Evolutionary conservation across 1,139 yeast species (phyloP).

Genomic region (Sugiyamaella neomexicana): DNA sequence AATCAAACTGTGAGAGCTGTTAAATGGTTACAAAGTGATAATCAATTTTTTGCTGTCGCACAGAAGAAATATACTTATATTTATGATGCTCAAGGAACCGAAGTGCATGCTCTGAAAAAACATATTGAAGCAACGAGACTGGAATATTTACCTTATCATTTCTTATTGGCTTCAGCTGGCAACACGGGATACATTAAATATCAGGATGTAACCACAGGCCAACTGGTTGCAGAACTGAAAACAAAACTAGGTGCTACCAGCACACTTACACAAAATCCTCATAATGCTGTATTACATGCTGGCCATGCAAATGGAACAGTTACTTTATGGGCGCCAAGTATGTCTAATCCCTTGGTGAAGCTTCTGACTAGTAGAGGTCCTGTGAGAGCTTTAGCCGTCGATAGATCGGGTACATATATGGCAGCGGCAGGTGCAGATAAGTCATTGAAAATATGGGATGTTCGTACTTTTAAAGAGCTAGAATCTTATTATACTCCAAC

Average conservation of each 20-base stretch:
- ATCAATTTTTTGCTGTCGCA: conserved; percentile 90
- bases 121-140: conserved; percentile 82
- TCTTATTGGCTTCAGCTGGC: conserved; percentile 82
- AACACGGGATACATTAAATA: conserved; percentile 84
- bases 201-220: conserved; percentile 95
- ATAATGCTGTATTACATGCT: conserved; percentile 92
- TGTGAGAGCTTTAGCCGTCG: conserved; percentile 78
- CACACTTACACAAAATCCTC: conserved; percentile 85
- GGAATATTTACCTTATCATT: conserved; percentile 92
- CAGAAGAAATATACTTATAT: conserved; percentile 93
- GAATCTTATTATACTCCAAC: conserved; percentile 69
- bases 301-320: conserved; percentile 96
- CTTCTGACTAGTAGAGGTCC: conserved; percentile 84
- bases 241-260: conserved; percentile 91
- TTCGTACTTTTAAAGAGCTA: conserved; percentile 70
- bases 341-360: conserved; percentile 83
- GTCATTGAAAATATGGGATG: conserved; percentile 87
- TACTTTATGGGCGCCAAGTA: conserved; percentile 88
- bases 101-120: conserved; percentile 85
- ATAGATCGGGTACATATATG: conserved; percentile 93
- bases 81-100: conserved; percentile 88
- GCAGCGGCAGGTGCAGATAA: conserved; percentile 90
- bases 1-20: conserved; percentile 91
- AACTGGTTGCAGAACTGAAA: conserved; percentile 73
- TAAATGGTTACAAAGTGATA: conserved; percentile 81